phyloP scores from a whole-genome alignment of 371 early-diverging fungal genomes.

The Mucor racemosus region DNA sequence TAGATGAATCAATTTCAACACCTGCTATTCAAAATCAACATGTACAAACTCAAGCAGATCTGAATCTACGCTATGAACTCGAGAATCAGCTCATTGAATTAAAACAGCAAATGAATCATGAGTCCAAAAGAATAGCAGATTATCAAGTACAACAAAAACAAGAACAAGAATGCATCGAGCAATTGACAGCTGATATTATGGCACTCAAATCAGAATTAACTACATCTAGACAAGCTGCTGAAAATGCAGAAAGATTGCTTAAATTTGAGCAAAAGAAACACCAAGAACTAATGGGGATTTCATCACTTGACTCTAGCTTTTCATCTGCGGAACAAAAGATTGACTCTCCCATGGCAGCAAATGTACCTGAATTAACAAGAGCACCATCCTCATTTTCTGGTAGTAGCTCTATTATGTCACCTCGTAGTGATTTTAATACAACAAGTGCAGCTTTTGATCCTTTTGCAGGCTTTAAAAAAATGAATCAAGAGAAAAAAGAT shows the following conservation, averaged over 20 bases:
- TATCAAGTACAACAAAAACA: neutral
- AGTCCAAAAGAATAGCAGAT: neutral
- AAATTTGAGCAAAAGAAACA: neutral
- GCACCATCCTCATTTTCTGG: conserved; percentile 14
- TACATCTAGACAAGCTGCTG: neutral
- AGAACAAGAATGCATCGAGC: too few species aligned
- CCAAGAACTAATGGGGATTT: neutral
- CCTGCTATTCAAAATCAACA: neutral
- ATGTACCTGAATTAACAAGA: conserved; percentile 19
- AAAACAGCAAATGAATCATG: conserved; percentile 7
- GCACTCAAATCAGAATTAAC: neutral
- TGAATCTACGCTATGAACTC: conserved; percentile 4
- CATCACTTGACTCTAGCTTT: neutral
- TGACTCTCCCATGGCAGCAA: neutral
- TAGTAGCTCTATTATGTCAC: conserved; percentile 15
- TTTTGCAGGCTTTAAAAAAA: conserved; percentile 8
- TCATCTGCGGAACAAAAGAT: neutral
- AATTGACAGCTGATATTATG: neutral
- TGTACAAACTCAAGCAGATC: neutral
- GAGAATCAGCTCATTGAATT: conserved; percentile 9
- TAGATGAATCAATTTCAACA: neutral
- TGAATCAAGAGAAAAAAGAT: neutral
- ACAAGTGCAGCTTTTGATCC: conserved; percentile 11
- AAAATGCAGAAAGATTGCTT: neutral
- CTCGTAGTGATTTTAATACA: conserved; percentile 3